Percentiles rank a stretch among this genome's conserved stretches.
phyloP scores from a whole-genome alignment of 2,329 filamentous ascomycete species.

The Xylariaceae sp. region DNA sequence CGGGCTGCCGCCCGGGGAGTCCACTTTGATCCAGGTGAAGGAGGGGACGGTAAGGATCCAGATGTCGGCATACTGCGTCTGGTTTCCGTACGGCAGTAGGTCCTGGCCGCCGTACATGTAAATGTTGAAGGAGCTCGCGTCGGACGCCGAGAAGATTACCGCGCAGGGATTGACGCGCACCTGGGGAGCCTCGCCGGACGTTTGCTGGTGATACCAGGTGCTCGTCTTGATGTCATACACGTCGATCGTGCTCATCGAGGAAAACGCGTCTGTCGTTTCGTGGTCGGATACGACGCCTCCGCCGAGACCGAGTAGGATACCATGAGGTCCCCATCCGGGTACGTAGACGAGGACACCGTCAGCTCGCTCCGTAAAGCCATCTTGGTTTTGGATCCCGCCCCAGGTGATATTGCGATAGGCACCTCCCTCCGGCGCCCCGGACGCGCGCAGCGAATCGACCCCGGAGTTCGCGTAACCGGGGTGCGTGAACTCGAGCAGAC shows the following conservation, averaged over 20 bases:
- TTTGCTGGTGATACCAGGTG: conserved; percentile 75
- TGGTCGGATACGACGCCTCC: conserved; percentile 58
- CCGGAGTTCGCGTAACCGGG: conserved; percentile 68
- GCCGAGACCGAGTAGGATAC: conserved; percentile 71
- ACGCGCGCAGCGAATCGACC: conserved; percentile 56
- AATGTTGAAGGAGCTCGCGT: conserved; percentile 75
- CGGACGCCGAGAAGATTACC: conserved; percentile 68
- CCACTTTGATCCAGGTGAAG: conserved; percentile 73
- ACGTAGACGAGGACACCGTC: conserved; percentile 75
- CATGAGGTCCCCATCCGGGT: conserved; percentile 71
- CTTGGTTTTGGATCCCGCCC: conserved; percentile 66
- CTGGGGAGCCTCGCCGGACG: conserved; percentile 62
- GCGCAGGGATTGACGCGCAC: conserved; percentile 74
- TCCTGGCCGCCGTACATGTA: conserved; percentile 81
- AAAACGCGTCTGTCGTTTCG: conserved; percentile 61
- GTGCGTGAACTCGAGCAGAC: conserved; percentile 75
- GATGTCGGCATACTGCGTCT: conserved; percentile 68
- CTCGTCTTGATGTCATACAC: conserved; percentile 76
- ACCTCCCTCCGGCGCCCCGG: conserved; percentile 62
- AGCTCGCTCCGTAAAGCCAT: conserved; percentile 72
- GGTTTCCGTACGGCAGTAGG: conserved; percentile 61
- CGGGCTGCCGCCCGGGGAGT: conserved; percentile 48
- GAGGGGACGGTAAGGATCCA: conserved; percentile 74
- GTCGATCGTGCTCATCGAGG: conserved; percentile 60
- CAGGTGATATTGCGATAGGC: conserved; percentile 75